Evolutionary conservation across 139 green algal genomes (phyloP).

Genomic region (Chlorella ohadii): DNA sequence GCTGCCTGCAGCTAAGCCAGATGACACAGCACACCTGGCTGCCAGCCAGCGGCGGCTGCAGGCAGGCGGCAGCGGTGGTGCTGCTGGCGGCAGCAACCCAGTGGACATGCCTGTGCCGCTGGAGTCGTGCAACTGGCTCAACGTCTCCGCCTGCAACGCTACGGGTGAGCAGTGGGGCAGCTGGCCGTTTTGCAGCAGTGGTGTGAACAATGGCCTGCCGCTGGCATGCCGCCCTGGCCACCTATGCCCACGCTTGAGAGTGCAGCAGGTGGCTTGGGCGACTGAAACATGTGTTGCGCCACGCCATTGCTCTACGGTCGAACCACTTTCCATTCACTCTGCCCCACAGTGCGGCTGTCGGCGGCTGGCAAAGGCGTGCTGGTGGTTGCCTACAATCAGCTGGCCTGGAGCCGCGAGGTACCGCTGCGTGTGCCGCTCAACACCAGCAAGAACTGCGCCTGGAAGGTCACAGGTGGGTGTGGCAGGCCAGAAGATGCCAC

Average conservation of each 20-base stretch:
- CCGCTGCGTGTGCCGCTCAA: conserved; percentile 71
- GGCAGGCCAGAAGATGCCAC: too few species aligned
- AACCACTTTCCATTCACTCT: neutral
- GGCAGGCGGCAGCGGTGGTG: neutral
- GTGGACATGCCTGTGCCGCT: conserved; percentile 25
- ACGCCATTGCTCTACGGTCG: neutral
- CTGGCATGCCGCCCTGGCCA: neutral
- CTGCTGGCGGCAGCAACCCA: neutral
- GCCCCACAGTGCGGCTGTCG: conserved; percentile 40
- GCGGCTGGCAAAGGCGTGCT: conserved; percentile 43
- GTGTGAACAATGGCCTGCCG: neutral
- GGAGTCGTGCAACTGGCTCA: conserved; percentile 62
- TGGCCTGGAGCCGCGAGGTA: conserved; percentile 67
- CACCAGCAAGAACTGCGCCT: conserved; percentile 12
- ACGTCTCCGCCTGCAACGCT: conserved; percentile 66
- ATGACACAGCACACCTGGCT: neutral
- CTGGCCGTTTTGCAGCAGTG: neutral
- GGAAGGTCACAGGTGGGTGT: conserved; percentile 43
- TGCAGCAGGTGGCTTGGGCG: too few species aligned
- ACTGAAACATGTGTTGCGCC: neutral
- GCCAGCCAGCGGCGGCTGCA: conserved; percentile 20
- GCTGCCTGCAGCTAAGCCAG: neutral
- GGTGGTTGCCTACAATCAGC: conserved; percentile 83
- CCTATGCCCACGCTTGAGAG: neutral
- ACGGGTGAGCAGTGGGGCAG: conserved; percentile 41